These are phyloP conservation scores for Leptographium galeiforme DNA, from an alignment of 2,329 filamentous ascomycete species.

Conservation along the genomic window DNA sequence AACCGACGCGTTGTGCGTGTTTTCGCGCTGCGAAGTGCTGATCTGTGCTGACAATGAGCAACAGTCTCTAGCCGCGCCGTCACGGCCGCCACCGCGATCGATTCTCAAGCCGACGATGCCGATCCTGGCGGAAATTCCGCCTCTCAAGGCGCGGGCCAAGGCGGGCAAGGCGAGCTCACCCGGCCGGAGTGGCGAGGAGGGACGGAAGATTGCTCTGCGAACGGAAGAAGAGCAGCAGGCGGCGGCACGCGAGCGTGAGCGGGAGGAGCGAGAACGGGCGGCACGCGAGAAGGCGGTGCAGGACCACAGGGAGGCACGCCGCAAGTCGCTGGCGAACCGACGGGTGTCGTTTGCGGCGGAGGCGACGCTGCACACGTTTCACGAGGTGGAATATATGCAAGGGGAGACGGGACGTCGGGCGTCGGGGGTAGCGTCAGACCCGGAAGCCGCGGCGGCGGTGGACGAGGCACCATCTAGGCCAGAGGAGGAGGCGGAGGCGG, in stretches of 20 bases:
- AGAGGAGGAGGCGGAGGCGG: slow-evolving; percentile 19
- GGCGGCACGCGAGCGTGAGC: slow-evolving; percentile 53
- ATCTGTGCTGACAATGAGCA: not conserved
- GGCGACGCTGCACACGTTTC: slow-evolving; percentile 93
- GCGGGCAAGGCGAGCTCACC: not conserved
- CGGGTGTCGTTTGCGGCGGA: slow-evolving; percentile 95
- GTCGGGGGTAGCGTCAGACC: slow-evolving; percentile 39
- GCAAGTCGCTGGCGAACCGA: slow-evolving; percentile 85
- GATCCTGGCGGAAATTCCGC: slow-evolving; percentile 51
- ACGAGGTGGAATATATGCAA: slow-evolving; percentile 78
- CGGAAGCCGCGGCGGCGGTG: slow-evolving; percentile 11
- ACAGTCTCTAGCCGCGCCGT: slow-evolving; percentile 41
- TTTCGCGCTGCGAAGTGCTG: slow-evolving; percentile 17
- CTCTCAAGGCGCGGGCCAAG: slow-evolving; percentile 45
- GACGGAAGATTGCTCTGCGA: slow-evolving; percentile 49
- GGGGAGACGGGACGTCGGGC: slow-evolving; percentile 72
- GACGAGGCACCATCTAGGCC: too few relatives aligned
- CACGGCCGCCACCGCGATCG: slow-evolving; percentile 43
- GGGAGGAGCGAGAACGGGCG: slow-evolving; percentile 50
- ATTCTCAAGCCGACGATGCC: slow-evolving; percentile 74
- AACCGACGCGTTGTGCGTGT: slow-evolving; percentile 64
- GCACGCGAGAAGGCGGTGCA: slow-evolving; percentile 47
- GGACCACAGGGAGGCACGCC: slow-evolving; percentile 71
- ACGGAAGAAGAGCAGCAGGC: slow-evolving; percentile 61
- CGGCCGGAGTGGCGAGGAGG: slow-evolving; percentile 18